Percentiles rank a stretch among this genome's conserved stretches.
phyloP scores from a whole-genome alignment of 441 rosid genomes.

The Croton setiger region DNA sequence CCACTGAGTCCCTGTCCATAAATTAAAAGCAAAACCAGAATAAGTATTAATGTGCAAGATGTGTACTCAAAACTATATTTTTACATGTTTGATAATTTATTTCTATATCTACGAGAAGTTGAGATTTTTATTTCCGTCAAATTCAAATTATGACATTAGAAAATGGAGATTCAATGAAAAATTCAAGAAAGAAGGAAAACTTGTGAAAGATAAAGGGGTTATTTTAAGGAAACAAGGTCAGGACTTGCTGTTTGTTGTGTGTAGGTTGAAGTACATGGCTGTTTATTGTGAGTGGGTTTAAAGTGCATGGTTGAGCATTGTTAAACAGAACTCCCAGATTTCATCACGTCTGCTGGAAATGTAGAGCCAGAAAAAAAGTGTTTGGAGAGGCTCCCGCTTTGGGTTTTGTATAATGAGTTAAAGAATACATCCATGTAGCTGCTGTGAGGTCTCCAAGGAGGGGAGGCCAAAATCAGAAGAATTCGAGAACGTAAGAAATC shows the following conservation, averaged over 20 bases:
- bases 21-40: conserved; percentile 27
- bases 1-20: conserved; percentile 83
- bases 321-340: not conserved
- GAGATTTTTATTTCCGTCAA: not conserved
- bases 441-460: not conserved
- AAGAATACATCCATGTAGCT: not conserved
- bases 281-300: not conserved
- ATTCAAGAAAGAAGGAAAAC: not conserved
- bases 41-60: not conserved
- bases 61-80: not conserved
- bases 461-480: too few species aligned
- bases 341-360: not conserved
- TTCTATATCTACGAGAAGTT: not conserved
- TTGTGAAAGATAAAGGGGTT: not conserved
- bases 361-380: not conserved
- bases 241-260: too few species aligned
- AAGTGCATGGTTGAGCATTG: not conserved
- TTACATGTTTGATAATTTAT: not conserved
- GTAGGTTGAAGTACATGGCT: too few species aligned
- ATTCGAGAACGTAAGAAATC: not conserved
- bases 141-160: conserved; percentile 7
- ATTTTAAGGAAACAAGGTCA: not conserved
- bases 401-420: not conserved
- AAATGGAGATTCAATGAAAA: not conserved
- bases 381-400: not conserved